A percentile compares a stretch with the other conserved stretches of the same genome.
phyloP scores from a whole-genome alignment of 352 stramenopile genomes.

The Globisporangium canariense region DNA sequence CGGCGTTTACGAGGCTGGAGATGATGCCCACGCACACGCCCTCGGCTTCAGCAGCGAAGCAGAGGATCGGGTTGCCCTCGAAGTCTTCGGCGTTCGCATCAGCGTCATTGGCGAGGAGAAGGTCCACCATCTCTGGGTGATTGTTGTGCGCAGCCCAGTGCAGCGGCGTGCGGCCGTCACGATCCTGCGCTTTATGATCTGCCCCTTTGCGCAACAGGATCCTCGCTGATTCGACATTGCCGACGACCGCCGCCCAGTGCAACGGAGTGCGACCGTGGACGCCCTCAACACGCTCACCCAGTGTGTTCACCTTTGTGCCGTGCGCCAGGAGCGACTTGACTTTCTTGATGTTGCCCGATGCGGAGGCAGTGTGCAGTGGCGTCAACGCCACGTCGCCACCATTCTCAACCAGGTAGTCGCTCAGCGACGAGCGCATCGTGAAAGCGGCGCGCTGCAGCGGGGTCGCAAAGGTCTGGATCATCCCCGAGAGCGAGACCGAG shows the following conservation, averaged over 20 bases:
- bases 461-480: slow-evolving; percentile 43
- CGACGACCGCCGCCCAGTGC: slow-evolving; percentile 70
- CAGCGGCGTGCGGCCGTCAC: slow-evolving; percentile 58
- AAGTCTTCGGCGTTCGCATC: slow-evolving; percentile 44
- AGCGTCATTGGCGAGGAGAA: slow-evolving; percentile 45
- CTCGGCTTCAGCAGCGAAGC: slow-evolving; percentile 61
- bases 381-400: slow-evolving; percentile 76
- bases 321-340: slow-evolving; percentile 44
- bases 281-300: slow-evolving; percentile 59
- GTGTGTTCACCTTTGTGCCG: slow-evolving; percentile 38
- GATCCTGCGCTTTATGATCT: slow-evolving; percentile 53
- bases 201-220: slow-evolving; percentile 44
- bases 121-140: slow-evolving; percentile 40
- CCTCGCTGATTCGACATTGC: slow-evolving; percentile 30
- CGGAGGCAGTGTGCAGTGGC: slow-evolving; percentile 69
- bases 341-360: slow-evolving; percentile 34
- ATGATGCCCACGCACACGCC: slow-evolving; percentile 47
- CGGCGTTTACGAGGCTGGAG: slow-evolving; percentile 32
- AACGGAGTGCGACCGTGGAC: slow-evolving; percentile 64
- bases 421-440: slow-evolving; percentile 56
- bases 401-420: slow-evolving; percentile 59
- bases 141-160: slow-evolving; percentile 80
- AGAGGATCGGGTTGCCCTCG: slow-evolving; percentile 50
- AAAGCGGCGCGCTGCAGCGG: slow-evolving; percentile 64
- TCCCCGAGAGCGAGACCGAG: slow-evolving; percentile 33